Conservation (phyloP, 192 early-diverging fungal species). For the Diversispora eburnea region DNA sequence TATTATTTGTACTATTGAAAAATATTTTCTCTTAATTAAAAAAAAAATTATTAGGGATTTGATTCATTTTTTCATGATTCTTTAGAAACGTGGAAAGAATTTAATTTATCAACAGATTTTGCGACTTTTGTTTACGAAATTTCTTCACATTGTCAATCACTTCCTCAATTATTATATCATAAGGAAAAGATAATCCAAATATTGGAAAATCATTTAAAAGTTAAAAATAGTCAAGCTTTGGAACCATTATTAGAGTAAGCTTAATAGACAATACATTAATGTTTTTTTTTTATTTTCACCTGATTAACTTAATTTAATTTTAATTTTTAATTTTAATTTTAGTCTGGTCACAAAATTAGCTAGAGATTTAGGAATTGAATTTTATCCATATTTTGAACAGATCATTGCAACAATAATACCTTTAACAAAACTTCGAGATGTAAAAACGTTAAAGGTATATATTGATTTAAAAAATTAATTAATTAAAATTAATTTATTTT, state of each 20-base stretch:
- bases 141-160: conserved; percentile 58
- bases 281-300: not conserved
- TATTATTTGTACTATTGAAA: not conserved
- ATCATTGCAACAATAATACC: conserved; percentile 65
- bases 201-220: conserved; percentile 62
- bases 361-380: conserved; percentile 89
- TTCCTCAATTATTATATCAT: conserved; percentile 90
- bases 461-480: not conserved
- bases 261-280: not conserved
- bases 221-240: conserved; percentile 62
- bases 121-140: conserved; percentile 67
- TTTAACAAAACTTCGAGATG: conserved; percentile 61
- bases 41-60: conserved; percentile 36
- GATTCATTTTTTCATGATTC: conserved; percentile 84
- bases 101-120: conserved; percentile 87
- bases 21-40: not conserved
- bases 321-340: conserved; percentile 15
- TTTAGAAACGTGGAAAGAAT: conserved; percentile 79
- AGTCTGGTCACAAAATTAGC: conserved; percentile 79
- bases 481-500: not conserved
- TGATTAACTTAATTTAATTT: not conserved
- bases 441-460: conserved; percentile 73
- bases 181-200: conserved; percentile 70
- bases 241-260: conserved; percentile 81
- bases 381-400: conserved; percentile 70